These are phyloP conservation scores for Zymoseptoria brevis DNA, from an alignment of 2,329 filamentous ascomycete species.

Conservation along the genomic window DNA sequence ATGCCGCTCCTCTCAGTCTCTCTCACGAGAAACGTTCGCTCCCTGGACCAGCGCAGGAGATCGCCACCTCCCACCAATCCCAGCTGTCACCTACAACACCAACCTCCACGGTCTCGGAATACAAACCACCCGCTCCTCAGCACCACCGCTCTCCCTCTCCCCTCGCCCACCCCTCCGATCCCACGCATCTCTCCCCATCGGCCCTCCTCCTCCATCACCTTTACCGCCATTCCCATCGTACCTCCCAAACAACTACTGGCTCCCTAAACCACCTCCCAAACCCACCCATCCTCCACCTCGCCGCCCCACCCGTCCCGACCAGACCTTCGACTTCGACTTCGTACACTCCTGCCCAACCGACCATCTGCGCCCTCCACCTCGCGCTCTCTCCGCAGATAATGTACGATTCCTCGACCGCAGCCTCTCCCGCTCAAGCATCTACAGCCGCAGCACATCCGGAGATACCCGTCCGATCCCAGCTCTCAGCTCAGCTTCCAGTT, in stretches of 20 bases:
- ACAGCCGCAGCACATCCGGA: slow-evolving; percentile 24
- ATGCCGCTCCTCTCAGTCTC: slow-evolving; percentile 23
- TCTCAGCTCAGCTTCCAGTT: slow-evolving; percentile 2
- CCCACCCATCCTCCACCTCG: slow-evolving; percentile 8
- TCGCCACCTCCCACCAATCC: slow-evolving; percentile 6
- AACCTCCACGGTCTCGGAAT: slow-evolving; percentile 17
- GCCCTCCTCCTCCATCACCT: slow-evolving; percentile 15
- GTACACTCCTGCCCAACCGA: slow-evolving; percentile 2
- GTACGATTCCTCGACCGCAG: slow-evolving; percentile 10
- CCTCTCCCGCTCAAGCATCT: slow-evolving; percentile 23
- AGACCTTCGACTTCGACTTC: slow-evolving; percentile 6
- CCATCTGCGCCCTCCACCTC: slow-evolving; percentile 8
- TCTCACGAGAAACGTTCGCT: slow-evolving; percentile 14
- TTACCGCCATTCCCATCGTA: slow-evolving; percentile 22
- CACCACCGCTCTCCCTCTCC: slow-evolving; percentile 14
- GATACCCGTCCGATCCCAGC: slow-evolving; percentile 3
- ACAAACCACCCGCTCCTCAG: slow-evolving; percentile 13
- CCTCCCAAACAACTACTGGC: slow-evolving; percentile 15
- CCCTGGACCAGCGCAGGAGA: slow-evolving; percentile 2
- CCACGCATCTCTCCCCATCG: slow-evolving; percentile 11
- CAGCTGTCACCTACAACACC: slow-evolving; percentile 10
- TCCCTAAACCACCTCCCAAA: slow-evolving; percentile 8
- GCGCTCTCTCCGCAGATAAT: slow-evolving; percentile 6
- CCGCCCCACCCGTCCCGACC: background rate
- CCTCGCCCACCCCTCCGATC: slow-evolving; percentile 22